phyloP scores from a whole-genome alignment of 2,329 filamentous ascomycete species.

The Rhynchosporium agropyri region DNA sequence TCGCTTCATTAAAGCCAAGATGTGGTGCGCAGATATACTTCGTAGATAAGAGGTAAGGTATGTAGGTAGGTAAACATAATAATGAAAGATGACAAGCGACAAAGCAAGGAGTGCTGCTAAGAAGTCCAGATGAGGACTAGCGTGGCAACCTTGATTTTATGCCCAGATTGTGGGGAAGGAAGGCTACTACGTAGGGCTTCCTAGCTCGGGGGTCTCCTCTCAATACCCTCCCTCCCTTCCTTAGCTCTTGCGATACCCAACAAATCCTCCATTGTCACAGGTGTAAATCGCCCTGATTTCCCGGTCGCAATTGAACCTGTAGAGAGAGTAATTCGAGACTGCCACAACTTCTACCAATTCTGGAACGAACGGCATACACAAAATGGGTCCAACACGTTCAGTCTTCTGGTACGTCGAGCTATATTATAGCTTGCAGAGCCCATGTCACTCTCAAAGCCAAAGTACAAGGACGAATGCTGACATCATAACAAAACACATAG shows the following conservation, averaged over 20 bases:
- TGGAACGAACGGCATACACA: slow-evolving; percentile 2
- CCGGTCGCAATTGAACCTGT: background rate
- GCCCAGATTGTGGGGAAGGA: slow-evolving; percentile 11
- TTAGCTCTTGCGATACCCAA: background rate
- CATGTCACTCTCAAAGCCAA: background rate
- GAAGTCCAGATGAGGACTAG: slow-evolving; percentile 3
- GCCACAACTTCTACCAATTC: background rate
- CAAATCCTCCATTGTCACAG: background rate
- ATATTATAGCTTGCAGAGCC: background rate
- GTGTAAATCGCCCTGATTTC: background rate
- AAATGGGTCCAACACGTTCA: slow-evolving; percentile 29
- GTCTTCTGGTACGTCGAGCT: slow-evolving; percentile 28
- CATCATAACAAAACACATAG: slow-evolving; percentile 19
- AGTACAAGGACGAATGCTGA: slow-evolving; percentile 14
- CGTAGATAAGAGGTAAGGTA: background rate
- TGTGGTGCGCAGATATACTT: background rate
- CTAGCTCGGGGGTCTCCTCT: slow-evolving; percentile 12
- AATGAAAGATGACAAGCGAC: too few species aligned
- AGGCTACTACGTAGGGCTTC: background rate
- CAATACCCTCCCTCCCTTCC: too few species aligned
- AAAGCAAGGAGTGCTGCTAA: too few species aligned
- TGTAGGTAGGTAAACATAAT: background rate
- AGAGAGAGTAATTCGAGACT: background rate
- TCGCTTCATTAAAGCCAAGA: slow-evolving; percentile 6
- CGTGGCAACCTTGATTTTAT: slow-evolving; percentile 3